Evolutionary conservation across 305 asterid genomes (phyloP).

Genomic region (Fraxinus nigra): DNA sequence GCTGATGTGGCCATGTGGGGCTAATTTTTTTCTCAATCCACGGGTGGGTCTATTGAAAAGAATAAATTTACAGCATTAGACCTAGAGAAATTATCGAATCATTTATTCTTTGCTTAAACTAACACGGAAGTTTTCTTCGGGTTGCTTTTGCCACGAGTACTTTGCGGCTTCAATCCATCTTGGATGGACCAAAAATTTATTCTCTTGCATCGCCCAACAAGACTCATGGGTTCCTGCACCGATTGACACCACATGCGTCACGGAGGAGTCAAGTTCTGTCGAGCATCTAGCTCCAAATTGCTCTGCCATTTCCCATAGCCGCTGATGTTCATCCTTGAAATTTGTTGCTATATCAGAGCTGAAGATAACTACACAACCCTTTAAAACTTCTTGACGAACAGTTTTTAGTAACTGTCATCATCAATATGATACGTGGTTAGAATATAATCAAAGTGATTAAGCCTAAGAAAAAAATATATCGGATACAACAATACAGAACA

Average conservation of each 20-base stretch:
- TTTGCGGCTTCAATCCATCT: constrained; percentile 31
- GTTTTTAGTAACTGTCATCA: constrained; percentile 20
- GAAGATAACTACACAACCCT: constrained; percentile 28
- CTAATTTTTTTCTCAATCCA: neutral
- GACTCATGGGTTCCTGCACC: constrained; percentile 31
- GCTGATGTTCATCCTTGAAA: constrained; percentile 19
- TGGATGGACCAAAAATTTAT: constrained; percentile 28
- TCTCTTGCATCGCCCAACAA: constrained; percentile 28
- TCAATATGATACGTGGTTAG: neutral
- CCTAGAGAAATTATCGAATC: neutral
- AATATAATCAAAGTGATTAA: neutral
- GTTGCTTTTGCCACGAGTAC: constrained; percentile 24
- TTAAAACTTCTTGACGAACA: constrained; percentile 25
- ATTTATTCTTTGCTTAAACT: neutral
- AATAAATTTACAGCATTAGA: neutral
- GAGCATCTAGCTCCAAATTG: constrained; percentile 32
- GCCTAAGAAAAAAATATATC: neutral
- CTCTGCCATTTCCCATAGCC: constrained; percentile 29
- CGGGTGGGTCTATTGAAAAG: neutral
- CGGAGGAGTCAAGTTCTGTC: constrained; percentile 17
- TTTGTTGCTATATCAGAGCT: constrained; percentile 22
- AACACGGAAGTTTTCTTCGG: constrained; percentile 27
- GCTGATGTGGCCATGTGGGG: neutral
- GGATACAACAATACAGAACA: neutral
- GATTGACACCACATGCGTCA: constrained; percentile 31